Conservation (phyloP, 768 basidiomycete species). For the Boletus pseudo-olivaceus region DNA sequence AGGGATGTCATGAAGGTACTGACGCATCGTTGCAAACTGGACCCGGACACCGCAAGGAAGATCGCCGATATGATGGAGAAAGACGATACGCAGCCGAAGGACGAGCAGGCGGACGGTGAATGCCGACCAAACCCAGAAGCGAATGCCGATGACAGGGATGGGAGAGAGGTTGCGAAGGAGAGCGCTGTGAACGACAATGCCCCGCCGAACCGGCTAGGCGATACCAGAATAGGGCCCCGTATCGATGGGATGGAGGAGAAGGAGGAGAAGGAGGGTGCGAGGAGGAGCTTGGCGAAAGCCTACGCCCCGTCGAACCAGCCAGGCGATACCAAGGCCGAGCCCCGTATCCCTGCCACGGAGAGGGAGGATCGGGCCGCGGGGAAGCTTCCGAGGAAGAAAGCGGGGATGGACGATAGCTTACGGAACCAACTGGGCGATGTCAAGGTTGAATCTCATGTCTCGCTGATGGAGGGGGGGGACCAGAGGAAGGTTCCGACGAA, state of each 20-base stretch:
- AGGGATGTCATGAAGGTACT: slow-evolving; percentile 19
- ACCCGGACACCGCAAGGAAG: slow-evolving; percentile 22
- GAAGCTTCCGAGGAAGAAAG: too few species aligned
- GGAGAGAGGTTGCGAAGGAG: not conserved
- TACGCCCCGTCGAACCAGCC: not conserved
- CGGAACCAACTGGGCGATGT: not conserved
- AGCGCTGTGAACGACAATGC: not conserved
- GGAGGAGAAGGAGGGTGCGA: not conserved
- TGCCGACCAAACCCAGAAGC: not conserved
- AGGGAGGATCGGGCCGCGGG: not conserved
- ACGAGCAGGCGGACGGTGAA: not conserved
- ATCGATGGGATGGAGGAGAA: not conserved
- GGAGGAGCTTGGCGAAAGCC: not conserved
- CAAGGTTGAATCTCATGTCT: not conserved
- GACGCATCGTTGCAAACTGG: slow-evolving; percentile 26
- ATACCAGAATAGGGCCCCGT: not conserved
- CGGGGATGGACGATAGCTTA: not conserved
- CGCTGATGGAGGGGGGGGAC: too few species aligned
- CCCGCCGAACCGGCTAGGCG: not conserved
- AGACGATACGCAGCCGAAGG: slow-evolving; percentile 2
- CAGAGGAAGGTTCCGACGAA: too few species aligned
- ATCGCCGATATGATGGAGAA: slow-evolving; percentile 23
- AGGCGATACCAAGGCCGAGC: not conserved
- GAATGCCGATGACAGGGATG: not conserved
- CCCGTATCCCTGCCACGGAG: not conserved